phyloP scores from a whole-genome alignment of 2,329 filamentous ascomycete species.

The Beauveria rudraprayagi region DNA sequence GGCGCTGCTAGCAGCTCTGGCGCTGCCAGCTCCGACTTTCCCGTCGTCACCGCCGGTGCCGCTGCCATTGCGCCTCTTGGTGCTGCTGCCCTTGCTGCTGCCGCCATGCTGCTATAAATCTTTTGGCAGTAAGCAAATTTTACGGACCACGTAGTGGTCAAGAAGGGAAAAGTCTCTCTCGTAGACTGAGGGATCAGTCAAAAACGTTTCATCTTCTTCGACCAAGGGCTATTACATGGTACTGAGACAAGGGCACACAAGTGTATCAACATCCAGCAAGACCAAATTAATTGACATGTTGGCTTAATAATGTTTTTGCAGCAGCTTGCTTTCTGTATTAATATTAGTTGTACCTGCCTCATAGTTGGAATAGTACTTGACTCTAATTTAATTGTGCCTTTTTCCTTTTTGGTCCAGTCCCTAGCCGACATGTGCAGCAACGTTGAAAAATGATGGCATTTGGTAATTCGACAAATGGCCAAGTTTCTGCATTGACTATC shows the following conservation, averaged over 20 bases:
- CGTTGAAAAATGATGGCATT: background rate
- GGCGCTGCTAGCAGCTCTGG: background rate
- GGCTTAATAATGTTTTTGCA: background rate
- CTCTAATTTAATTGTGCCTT: background rate
- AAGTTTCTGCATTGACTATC: background rate
- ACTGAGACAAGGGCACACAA: background rate
- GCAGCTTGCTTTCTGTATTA: background rate
- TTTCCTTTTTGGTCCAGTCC: background rate
- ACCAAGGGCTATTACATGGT: background rate
- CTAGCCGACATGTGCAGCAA: background rate
- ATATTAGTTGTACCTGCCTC: background rate
- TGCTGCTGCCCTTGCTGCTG: background rate
- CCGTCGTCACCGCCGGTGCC: conserved; percentile 6
- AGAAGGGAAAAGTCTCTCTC: too few species aligned
- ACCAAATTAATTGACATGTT: background rate
- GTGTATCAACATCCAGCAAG: background rate
- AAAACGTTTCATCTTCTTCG: background rate
- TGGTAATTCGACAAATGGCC: background rate
- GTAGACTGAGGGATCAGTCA: background rate
- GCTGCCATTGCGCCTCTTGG: conserved; percentile 5
- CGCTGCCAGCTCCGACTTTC: background rate
- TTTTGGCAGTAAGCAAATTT: too few species aligned
- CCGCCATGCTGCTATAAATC: conserved; percentile 1
- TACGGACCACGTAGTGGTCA: too few species aligned
- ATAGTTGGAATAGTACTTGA: background rate